phyloP scores from a whole-genome alignment of 2,329 filamentous ascomycete genomes.

The Aspergillus sp. region DNA sequence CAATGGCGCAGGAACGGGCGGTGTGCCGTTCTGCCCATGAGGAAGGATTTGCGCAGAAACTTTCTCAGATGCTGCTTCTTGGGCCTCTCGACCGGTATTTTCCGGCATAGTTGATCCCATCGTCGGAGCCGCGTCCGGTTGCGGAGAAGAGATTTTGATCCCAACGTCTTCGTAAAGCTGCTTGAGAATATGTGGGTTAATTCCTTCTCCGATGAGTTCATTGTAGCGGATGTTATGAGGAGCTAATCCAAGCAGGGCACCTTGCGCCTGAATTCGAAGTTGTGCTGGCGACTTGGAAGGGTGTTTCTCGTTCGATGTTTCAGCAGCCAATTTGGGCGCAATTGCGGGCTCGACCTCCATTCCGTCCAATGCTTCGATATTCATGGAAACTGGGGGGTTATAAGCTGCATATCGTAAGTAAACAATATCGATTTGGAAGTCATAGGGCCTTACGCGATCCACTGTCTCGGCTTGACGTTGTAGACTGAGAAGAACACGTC shows the following conservation, averaged over 20 bases:
- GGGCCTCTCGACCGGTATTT: neutral
- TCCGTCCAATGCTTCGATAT: slow-evolving; percentile 17
- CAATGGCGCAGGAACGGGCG: slow-evolving; percentile 9
- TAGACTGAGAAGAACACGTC: slow-evolving; percentile 23
- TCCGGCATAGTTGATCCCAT: neutral
- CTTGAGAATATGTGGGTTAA: slow-evolving; percentile 63
- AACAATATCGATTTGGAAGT: neutral
- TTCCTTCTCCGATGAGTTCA: slow-evolving; percentile 70
- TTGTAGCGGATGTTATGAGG: slow-evolving; percentile 69
- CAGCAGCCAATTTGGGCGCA: neutral
- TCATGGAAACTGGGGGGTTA: slow-evolving; percentile 32
- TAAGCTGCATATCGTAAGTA: slow-evolving; percentile 33
- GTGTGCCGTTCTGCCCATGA: neutral
- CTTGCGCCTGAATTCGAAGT: slow-evolving; percentile 55
- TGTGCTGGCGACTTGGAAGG: slow-evolving; percentile 32
- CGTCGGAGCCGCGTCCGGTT: slow-evolving; percentile 3
- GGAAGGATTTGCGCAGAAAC: neutral
- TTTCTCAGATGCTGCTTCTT: neutral
- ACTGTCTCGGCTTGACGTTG: slow-evolving; percentile 27
- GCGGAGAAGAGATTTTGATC: slow-evolving; percentile 43
- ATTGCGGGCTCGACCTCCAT: slow-evolving; percentile 6
- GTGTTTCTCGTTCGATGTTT: slow-evolving; percentile 9
- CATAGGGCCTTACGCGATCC: slow-evolving; percentile 29
- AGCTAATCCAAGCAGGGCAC: slow-evolving; percentile 63
- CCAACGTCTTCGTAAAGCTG: slow-evolving; percentile 68